Evolutionary conservation across 306 rosid species (phyloP).

Genomic region (Casuarina cunninghamiana): DNA sequence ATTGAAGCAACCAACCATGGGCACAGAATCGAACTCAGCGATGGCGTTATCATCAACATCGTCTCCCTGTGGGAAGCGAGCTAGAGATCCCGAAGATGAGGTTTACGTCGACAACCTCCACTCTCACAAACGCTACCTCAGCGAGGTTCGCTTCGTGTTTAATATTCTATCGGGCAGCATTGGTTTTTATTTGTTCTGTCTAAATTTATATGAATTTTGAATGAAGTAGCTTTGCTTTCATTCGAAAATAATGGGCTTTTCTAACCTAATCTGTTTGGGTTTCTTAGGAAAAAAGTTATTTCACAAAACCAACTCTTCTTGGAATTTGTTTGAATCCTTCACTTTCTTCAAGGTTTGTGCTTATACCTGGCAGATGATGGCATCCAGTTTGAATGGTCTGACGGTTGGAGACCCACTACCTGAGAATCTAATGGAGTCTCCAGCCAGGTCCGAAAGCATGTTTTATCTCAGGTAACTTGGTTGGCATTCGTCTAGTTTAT

Average conservation of each 20-base stretch:
- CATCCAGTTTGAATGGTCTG: conserved; percentile 95
- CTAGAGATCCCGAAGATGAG: conserved; percentile 96
- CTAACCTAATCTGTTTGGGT: neutral
- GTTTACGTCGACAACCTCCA: conserved; percentile 92
- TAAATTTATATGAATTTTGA: neutral
- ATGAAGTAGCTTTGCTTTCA: neutral
- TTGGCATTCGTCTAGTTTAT: neutral
- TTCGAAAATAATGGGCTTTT: neutral
- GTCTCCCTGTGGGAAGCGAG: conserved; percentile 70
- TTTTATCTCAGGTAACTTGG: conserved; percentile 62
- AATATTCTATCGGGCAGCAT: neutral
- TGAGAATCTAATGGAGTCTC: conserved; percentile 94
- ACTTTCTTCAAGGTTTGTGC: conserved; percentile 10
- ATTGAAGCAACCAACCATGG: conserved; percentile 43
- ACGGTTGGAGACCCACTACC: conserved; percentile 94
- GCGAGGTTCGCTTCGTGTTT: conserved; percentile 60
- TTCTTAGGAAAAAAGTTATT: neutral
- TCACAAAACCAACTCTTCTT: neutral
- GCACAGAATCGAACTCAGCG: conserved; percentile 66
- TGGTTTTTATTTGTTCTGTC: neutral
- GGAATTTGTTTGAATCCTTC: neutral
- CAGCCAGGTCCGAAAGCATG: conserved; percentile 84
- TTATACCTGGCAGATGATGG: conserved; percentile 72
- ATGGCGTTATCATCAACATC: conserved; percentile 46
- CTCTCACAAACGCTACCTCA: conserved; percentile 96